Evolutionary conservation across 2,329 filamentous ascomycete species (phyloP).

Genomic region (Alternaria solani): DNA sequence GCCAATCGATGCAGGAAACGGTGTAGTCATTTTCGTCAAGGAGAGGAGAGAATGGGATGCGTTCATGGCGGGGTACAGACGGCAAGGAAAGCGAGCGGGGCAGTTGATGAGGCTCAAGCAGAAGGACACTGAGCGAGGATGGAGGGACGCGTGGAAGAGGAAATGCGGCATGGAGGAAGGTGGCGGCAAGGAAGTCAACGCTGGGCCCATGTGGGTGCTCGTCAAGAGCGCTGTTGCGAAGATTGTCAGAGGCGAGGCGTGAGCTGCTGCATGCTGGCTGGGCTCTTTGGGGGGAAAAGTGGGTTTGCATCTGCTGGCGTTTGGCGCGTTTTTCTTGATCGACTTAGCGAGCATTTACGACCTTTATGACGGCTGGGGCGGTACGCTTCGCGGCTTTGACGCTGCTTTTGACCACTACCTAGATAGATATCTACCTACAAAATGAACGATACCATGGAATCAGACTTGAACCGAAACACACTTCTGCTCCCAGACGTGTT

Average conservation of each 20-base stretch:
- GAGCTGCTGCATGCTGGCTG: constrained; percentile 10
- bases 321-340: constrained; percentile 4
- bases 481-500: not conserved
- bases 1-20: constrained; percentile 37
- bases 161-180: constrained; percentile 33
- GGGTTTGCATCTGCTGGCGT: constrained; percentile 9
- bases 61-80: constrained; percentile 34
- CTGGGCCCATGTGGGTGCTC: constrained; percentile 39
- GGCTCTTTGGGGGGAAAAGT: not conserved
- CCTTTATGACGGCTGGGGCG: constrained; percentile 5
- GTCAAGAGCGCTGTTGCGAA: constrained; percentile 35
- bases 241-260: constrained; percentile 37
- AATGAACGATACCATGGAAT: not conserved
- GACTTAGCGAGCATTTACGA: constrained; percentile 7
- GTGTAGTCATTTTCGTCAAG: constrained; percentile 35
- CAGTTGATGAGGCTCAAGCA: constrained; percentile 31
- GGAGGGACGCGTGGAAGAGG: constrained; percentile 36
- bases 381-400: not conserved
- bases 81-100: constrained; percentile 32
- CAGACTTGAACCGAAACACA: not conserved
- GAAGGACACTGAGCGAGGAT: constrained; percentile 30
- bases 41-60: constrained; percentile 34
- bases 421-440: not conserved
- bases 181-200: constrained; percentile 32
- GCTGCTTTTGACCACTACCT: not conserved